Evolutionary conservation across 2,329 filamentous ascomycete species (phyloP).

Genomic region (Hypoxylon sp.): DNA sequence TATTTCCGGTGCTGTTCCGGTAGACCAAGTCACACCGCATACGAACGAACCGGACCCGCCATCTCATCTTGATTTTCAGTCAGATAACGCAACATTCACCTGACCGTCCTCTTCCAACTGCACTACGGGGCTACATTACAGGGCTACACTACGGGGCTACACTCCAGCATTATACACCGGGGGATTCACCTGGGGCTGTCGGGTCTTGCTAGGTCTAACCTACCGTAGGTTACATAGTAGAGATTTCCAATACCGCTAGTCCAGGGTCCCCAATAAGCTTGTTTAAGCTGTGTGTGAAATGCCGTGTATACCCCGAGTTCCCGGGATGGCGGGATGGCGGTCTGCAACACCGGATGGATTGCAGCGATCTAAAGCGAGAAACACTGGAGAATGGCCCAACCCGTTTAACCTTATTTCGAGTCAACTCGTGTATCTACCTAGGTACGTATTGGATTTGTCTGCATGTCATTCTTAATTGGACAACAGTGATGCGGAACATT

Average conservation of each 20-base stretch:
- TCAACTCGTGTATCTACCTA: slow-evolving; percentile 26
- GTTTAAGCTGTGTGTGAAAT: slow-evolving; percentile 15
- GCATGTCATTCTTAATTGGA: slow-evolving; percentile 24
- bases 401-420: slow-evolving; percentile 28
- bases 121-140: no score
- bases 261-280: slow-evolving; percentile 20
- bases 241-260: slow-evolving; percentile 3
- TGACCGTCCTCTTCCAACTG: slow-evolving; percentile 7
- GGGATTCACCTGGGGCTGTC: not conserved
- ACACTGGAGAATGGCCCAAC: slow-evolving; percentile 6
- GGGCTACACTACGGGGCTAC: no score
- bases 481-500: slow-evolving; percentile 28
- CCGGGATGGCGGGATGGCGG: slow-evolving; percentile 23
- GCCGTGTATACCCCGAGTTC: slow-evolving; percentile 39
- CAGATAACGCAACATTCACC: not conserved
- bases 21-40: slow-evolving; percentile 36
- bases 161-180: not conserved
- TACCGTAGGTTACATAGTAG: no score
- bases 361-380: slow-evolving; percentile 27
- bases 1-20: slow-evolving; percentile 32
- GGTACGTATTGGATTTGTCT: no score
- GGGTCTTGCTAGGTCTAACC: not conserved
- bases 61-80: slow-evolving; percentile 10
- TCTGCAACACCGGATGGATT: slow-evolving; percentile 12
- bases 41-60: slow-evolving; percentile 21